Conservation (phyloP, 768 basidiomycete genomes). For the Lactarius akahatsu region DNA sequence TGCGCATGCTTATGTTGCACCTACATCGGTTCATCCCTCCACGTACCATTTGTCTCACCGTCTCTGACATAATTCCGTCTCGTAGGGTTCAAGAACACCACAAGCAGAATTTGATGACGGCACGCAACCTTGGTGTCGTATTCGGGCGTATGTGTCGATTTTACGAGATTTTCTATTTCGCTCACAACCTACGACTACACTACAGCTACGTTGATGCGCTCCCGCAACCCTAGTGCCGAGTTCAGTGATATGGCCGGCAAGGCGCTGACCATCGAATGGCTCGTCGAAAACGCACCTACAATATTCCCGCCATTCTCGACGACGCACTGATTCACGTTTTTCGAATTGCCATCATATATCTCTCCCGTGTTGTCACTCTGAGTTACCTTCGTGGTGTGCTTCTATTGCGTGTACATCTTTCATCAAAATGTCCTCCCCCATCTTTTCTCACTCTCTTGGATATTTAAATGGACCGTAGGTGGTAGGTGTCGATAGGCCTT, state of each 20-base stretch:
- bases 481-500: conserved; percentile 9
- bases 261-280: conserved; percentile 89
- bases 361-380: conserved; percentile 14
- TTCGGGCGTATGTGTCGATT: conserved; percentile 82
- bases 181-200: conserved; percentile 37
- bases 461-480: too few species aligned
- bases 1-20: conserved; percentile 82
- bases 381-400: conserved; percentile 15
- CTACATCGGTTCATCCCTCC: conserved; percentile 63
- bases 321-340: conserved; percentile 4
- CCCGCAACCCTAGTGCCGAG: conserved; percentile 80
- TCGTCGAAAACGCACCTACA: conserved; percentile 80
- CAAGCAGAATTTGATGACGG: conserved; percentile 87
- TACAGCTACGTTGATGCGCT: conserved; percentile 91
- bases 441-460: not conserved
- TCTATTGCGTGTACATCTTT: conserved; percentile 17
- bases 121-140: conserved; percentile 93
- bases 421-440: not conserved
- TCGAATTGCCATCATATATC: conserved; percentile 20
- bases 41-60: conserved; percentile 1
- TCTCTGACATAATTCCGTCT: conserved; percentile 12
- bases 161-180: not conserved
- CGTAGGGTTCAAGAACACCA: conserved; percentile 61
- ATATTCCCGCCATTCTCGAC: conserved; percentile 40
- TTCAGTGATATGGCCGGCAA: conserved; percentile 98